Evolutionary conservation across 345 rosid genomes (phyloP), one percentile per base, ranked within the genome.

Genomic region (Bruguiera sexangula): DNA sequence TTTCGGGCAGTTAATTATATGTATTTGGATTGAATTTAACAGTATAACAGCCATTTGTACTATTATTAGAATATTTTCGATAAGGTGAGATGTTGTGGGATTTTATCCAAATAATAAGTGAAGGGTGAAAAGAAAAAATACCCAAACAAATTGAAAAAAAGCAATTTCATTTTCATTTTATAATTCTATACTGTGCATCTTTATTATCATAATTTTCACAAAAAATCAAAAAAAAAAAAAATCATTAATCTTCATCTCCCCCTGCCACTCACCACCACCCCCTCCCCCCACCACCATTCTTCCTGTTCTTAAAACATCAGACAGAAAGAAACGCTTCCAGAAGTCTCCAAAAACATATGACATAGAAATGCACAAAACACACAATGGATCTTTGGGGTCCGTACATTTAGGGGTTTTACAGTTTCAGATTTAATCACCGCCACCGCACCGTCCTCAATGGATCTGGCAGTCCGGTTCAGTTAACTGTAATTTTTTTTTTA

Each of bases 81-180:
- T 75, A 19, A 70, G 84, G 80, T 80, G 85, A 74, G 75, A 75
- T 39, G 80, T 71, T 80, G 82, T 82, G 80, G 84, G 69, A 76
- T 76, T 79, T 50, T 67, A 55, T 73, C 73, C 71, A 55, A 66
- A 75, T 10, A 13, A 3, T 13, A 13, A 13, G 18, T 43, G 50
- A 43, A 43, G 50, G 3, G 50, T 0, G 18, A 13, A 3, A 18
- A 13, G 6, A 43, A 43, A 13, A 43, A 43, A 43, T 43, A 43
- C 5, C 19, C 5, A 27, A 57, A 60, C 2, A 39, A 21, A 20
- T 3, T 8, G 13, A 39, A 46, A 77, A 58, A 50, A 65, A 69
- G 66, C 70, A 48, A 69, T 63, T 61, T 53, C 9, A 22, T 18
- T 22, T 60, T 63, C 10, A 20, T 19, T 43, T 37, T 37, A 8